Percentiles rank a stretch among this genome's conserved stretches.
Evolutionary conservation across 345 rosid genomes (phyloP).

Genomic region (Arabidopsis suecica): DNA sequence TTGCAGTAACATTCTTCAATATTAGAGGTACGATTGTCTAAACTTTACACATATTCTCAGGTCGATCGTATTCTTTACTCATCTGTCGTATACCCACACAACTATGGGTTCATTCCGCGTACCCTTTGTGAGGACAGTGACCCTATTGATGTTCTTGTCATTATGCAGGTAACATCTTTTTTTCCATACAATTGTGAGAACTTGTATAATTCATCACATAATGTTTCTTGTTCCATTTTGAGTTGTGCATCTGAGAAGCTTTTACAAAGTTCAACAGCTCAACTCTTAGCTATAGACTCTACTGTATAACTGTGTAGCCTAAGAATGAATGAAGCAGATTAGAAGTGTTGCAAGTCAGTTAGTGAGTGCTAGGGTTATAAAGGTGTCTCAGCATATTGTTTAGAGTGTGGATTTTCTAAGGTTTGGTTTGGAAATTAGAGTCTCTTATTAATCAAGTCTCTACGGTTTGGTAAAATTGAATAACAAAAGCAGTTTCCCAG

Average conservation of each 20-base stretch:
- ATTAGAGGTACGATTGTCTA: background rate
- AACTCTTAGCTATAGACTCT: slow-evolving; percentile 13
- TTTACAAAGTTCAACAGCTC: background rate
- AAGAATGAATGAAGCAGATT: slow-evolving; percentile 21
- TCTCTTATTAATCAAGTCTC: background rate
- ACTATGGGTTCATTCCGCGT: slow-evolving; percentile 98
- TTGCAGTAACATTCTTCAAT: slow-evolving; percentile 7
- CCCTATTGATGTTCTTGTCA: slow-evolving; percentile 94
- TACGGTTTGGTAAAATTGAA: slow-evolving; percentile 1
- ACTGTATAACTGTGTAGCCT: slow-evolving; percentile 13
- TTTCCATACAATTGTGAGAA: background rate
- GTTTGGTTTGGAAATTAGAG: background rate
- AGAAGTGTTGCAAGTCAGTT: background rate
- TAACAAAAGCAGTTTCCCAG: background rate
- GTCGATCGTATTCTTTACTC: slow-evolving; percentile 95
- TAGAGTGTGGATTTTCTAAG: background rate
- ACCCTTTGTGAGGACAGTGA: slow-evolving; percentile 97
- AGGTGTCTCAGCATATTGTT: background rate
- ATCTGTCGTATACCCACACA: slow-evolving; percentile 98
- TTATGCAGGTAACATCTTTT: slow-evolving; percentile 79
- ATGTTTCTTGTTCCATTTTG: slow-evolving; percentile 8
- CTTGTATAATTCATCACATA: background rate
- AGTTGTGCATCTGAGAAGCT: slow-evolving; percentile 17
- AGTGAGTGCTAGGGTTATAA: background rate
- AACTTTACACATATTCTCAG: slow-evolving; percentile 45